These are phyloP conservation scores for Fusarium sp. DNA, from an alignment of 2,329 filamentous ascomycete species.

Conservation along the genomic window DNA sequence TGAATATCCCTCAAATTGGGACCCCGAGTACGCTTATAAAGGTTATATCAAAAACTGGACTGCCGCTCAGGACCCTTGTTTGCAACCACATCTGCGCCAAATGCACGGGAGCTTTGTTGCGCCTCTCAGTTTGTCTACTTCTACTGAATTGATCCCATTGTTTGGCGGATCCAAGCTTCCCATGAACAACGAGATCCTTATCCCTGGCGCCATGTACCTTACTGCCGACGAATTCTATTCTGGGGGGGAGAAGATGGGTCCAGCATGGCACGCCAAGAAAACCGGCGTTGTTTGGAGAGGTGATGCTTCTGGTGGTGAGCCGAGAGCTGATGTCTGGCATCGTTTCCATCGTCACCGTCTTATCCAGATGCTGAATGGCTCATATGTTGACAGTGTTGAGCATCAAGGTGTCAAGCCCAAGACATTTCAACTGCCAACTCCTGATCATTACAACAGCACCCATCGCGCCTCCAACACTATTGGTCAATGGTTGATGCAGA, in stretches of 20 bases:
- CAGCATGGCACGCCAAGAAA: constrained; percentile 67
- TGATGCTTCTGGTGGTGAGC: constrained; percentile 69
- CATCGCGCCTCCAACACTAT: constrained; percentile 48
- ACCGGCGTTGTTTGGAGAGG: constrained; percentile 71
- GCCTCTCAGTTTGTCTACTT: constrained; percentile 61
- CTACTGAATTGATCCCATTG: constrained; percentile 66
- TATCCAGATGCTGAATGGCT: constrained; percentile 74
- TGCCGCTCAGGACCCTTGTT: constrained; percentile 66
- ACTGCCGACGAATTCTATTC: constrained; percentile 67
- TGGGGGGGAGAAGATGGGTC: constrained; percentile 65
- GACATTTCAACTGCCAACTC: constrained; percentile 61
- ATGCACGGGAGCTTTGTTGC: constrained; percentile 68
- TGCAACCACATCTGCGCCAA: constrained; percentile 62
- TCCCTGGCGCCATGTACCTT: constrained; percentile 73
- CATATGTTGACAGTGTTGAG: constrained; percentile 62
- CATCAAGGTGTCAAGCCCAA: constrained; percentile 50
- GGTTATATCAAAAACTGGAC: constrained; percentile 69
- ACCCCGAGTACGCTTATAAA: constrained; percentile 51
- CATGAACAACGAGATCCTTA: constrained; percentile 72
- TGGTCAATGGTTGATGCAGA: constrained; percentile 54
- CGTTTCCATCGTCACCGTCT: constrained; percentile 79
- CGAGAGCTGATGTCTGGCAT: constrained; percentile 67
- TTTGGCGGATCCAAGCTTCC: constrained; percentile 72
- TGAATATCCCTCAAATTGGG: constrained; percentile 49
- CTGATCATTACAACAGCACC: constrained; percentile 55